Evolutionary conservation across 345 rosid species (phyloP).

Genomic region (Citrus maxima): DNA sequence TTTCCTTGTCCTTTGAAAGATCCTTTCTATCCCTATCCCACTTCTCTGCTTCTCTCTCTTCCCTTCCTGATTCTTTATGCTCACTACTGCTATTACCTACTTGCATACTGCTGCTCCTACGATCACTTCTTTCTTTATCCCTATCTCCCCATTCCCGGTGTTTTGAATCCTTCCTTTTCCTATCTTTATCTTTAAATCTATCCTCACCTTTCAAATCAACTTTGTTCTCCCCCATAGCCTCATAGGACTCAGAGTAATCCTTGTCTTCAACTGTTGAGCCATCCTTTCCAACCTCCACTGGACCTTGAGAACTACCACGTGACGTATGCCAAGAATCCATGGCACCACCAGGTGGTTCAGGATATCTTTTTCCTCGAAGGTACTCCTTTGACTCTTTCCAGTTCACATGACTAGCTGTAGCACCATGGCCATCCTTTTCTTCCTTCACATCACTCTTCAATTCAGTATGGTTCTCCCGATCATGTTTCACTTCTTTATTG

Average conservation of each 20-base stretch:
- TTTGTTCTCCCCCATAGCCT: conserved; percentile 88
- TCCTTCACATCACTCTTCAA: conserved; percentile 53
- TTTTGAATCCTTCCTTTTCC: conserved; percentile 80
- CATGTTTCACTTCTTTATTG: conserved; percentile 58
- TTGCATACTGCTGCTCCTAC: conserved; percentile 55
- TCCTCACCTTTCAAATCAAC: conserved; percentile 81
- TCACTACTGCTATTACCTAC: conserved; percentile 53
- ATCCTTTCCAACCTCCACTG: conserved; percentile 61
- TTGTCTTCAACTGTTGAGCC: conserved; percentile 48
- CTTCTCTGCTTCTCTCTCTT: conserved; percentile 81
- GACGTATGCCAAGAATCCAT: conserved; percentile 63
- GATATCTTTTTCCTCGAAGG: conserved; percentile 68
- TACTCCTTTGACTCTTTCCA: conserved; percentile 92
- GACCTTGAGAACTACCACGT: conserved; percentile 54
- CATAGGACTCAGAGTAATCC: conserved; percentile 53
- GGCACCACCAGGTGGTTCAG: conserved; percentile 55
- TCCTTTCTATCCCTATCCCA: conserved; percentile 91
- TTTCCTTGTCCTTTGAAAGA: conserved; percentile 69
- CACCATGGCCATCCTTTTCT: conserved; percentile 62
- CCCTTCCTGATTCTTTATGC: conserved; percentile 61
- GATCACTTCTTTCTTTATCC: conserved; percentile 87
- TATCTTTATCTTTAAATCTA: conserved; percentile 84
- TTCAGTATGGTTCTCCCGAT: conserved; percentile 52
- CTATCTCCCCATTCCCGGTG: conserved; percentile 86
- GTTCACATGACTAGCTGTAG: conserved; percentile 42